Conservation (phyloP, 768 basidiomycete species). For the Lactarius vividus region DNA sequence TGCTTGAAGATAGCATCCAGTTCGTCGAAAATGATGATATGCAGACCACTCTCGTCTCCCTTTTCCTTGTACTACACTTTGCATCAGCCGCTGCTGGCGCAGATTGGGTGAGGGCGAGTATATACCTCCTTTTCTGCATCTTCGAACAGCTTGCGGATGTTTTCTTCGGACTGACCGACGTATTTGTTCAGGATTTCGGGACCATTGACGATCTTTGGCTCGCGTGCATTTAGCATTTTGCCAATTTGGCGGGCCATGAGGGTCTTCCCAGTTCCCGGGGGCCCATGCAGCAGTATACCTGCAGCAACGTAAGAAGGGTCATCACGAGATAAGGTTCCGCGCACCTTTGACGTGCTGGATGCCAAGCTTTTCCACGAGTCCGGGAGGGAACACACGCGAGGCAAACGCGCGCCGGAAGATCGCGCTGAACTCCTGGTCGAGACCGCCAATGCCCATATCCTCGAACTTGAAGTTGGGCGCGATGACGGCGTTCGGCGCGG, state of each 20-base stretch:
- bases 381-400: slow-evolving; percentile 96
- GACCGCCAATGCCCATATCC: slow-evolving; percentile 99
- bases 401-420: slow-evolving; percentile 99
- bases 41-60: slow-evolving; percentile 93
- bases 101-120: slow-evolving; percentile 1
- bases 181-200: slow-evolving; percentile 97
- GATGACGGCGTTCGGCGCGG: slow-evolving; percentile 91
- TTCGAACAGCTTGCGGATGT: slow-evolving; percentile 94
- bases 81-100: slow-evolving; percentile 10
- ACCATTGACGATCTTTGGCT: slow-evolving; percentile 97
- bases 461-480: slow-evolving; percentile 99
- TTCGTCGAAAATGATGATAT: slow-evolving; percentile 99
- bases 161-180: slow-evolving; percentile 96
- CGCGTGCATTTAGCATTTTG: slow-evolving; percentile 96
- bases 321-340: slow-evolving; percentile 12
- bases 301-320: background rate
- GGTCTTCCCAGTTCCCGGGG: slow-evolving; percentile 98
- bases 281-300: slow-evolving; percentile 94
- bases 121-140: slow-evolving; percentile 95
- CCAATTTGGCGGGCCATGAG: slow-evolving; percentile 98
- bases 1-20: slow-evolving; percentile 99
- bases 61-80: slow-evolving; percentile 85
- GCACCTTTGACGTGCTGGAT: slow-evolving; percentile 97
- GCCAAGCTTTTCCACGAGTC: slow-evolving; percentile 93
- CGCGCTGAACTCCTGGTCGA: slow-evolving; percentile 90